These are phyloP conservation scores for Podospora anserina DNA, from an alignment of 495 filamentous ascomycete genomes.

Conservation along the genomic window DNA sequence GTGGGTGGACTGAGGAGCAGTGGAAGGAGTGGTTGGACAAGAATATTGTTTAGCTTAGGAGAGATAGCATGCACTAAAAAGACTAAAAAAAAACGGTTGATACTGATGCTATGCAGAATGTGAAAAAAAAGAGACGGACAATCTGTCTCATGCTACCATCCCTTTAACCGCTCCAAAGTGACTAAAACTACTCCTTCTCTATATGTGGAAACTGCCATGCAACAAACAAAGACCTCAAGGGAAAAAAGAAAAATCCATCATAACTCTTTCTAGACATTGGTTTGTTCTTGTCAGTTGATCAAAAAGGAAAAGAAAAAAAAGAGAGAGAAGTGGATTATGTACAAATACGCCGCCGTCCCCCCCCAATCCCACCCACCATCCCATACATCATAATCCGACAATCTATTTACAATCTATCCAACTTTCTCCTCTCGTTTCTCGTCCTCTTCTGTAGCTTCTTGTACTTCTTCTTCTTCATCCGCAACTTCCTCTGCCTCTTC, in stretches of 20 bases:
- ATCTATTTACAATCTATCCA: conserved; percentile 58
- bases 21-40: conserved; percentile 84
- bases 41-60: conserved; percentile 56
- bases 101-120: too few relatives aligned
- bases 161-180: too few relatives aligned
- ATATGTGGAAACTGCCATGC: not conserved
- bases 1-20: conserved; percentile 70
- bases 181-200: not conserved
- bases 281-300: not conserved
- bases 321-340: not conserved
- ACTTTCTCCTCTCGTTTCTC: conserved; percentile 79
- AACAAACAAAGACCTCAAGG: not conserved
- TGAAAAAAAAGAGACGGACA: not conserved
- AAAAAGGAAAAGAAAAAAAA: not conserved
- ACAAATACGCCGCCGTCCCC: not conserved
- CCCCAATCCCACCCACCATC: not conserved
- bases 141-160: not conserved
- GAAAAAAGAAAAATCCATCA: not conserved
- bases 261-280: not conserved
- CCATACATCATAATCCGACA: not conserved
- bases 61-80: too few relatives aligned
- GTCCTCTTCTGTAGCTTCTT: conserved; percentile 97
- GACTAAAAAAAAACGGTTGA: too few relatives aligned
- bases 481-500: conserved; percentile 78
- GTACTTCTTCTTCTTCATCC: conserved; percentile 99